Conservation (phyloP, 2,329 filamentous ascomycete genomes). For the Colletotrichum musicola region DNA sequence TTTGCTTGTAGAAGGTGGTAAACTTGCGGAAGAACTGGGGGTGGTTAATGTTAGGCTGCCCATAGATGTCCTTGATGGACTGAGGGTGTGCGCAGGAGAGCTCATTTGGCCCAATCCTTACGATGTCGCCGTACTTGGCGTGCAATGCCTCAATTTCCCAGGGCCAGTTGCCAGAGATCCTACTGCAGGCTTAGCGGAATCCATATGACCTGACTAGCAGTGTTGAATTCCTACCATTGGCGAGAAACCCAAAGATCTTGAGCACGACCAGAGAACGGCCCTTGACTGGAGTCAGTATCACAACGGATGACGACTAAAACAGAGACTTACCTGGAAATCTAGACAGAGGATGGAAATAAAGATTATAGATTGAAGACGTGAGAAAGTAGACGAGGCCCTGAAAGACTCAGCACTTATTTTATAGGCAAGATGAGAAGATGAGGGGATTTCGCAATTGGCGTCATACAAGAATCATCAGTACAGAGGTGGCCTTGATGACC, state of each 20-base stretch:
- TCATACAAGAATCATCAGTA: neutral
- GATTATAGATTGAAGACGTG: conserved; percentile 14
- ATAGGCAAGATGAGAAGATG: too few relatives aligned
- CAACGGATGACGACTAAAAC: too few relatives aligned
- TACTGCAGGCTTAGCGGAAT: neutral
- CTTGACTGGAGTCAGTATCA: neutral
- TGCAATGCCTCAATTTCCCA: conserved; percentile 24
- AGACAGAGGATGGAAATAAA: conserved; percentile 15
- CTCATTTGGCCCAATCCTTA: conserved; percentile 60
- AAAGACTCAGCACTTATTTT: neutral
- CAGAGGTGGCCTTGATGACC: neutral
- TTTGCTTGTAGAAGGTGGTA: conserved; percentile 20
- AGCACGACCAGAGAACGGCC: conserved; percentile 5
- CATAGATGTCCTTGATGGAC: conserved; percentile 57
- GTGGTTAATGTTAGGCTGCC: conserved; percentile 39
- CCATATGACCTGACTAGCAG: too few relatives aligned
- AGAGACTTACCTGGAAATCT: conserved; percentile 9
- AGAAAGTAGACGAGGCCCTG: conserved; percentile 2
- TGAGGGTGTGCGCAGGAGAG: conserved; percentile 55
- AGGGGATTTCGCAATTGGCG: neutral
- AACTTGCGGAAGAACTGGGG: conserved; percentile 37
- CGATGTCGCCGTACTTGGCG: conserved; percentile 47
- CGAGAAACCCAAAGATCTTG: conserved; percentile 26
- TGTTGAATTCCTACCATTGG: neutral
- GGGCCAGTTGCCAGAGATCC: conserved; percentile 21